Evolutionary conservation across 371 early-diverging fungal genomes (phyloP).

Genomic region (Saksenaea oblongispora): DNA sequence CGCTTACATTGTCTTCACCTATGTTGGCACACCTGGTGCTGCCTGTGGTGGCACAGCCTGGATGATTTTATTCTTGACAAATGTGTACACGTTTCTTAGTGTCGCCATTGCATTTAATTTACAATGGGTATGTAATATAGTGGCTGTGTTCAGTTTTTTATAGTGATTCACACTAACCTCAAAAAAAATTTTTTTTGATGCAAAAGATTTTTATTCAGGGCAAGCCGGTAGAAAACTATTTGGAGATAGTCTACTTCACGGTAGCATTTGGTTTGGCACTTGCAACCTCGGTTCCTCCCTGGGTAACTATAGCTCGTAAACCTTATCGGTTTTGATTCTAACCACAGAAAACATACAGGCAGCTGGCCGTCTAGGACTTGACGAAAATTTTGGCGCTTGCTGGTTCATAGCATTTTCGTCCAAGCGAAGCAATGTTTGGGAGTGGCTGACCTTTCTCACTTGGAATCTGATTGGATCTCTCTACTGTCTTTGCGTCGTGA

Average conservation of each 20-base stretch:
- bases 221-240: neutral
- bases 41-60: conserved; percentile 15
- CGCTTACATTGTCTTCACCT: conserved; percentile 17
- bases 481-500: conserved; percentile 18
- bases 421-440: conserved; percentile 13
- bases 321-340: neutral
- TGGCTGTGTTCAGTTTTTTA: neutral
- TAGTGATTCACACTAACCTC: neutral
- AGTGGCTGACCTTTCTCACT: conserved; percentile 12
- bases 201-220: conserved; percentile 14
- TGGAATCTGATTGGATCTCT: conserved; percentile 17
- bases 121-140: conserved; percentile 14
- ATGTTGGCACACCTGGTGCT: conserved; percentile 15
- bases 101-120: conserved; percentile 20
- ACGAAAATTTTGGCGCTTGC: conserved; percentile 15
- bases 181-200: neutral
- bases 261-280: conserved; percentile 7
- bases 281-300: conserved; percentile 13
- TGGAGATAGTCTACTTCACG: conserved; percentile 10
- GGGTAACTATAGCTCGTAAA: conserved; percentile 4
- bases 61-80: conserved; percentile 15
- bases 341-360: conserved; percentile 4
- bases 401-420: conserved; percentile 15
- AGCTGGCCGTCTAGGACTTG: conserved; percentile 13
- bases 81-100: conserved; percentile 14